phyloP scores from a whole-genome alignment of 75 land plant genomes.

The Gnetum montanum region DNA sequence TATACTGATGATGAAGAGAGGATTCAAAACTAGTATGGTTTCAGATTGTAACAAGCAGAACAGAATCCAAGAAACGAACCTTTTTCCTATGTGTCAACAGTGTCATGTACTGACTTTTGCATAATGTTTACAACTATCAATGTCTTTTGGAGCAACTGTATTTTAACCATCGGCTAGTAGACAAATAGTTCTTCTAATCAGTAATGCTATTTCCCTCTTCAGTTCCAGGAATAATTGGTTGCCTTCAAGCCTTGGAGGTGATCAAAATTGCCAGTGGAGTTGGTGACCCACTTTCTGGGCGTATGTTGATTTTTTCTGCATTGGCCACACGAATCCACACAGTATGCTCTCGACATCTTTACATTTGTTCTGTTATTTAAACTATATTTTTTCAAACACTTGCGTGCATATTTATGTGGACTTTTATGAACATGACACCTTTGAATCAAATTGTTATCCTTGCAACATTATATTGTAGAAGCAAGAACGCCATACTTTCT shows the following conservation, averaged over 20 bases:
- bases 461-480: not conserved
- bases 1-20: too few species aligned
- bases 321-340: constrained; percentile 55
- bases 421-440: not conserved
- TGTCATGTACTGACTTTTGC: too few species aligned
- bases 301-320: constrained; percentile 93
- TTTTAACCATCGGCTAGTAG: too few species aligned
- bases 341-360: constrained; percentile 27
- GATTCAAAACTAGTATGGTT: too few species aligned
- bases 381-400: not conserved
- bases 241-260: constrained; percentile 91
- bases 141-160: too few species aligned
- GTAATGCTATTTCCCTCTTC: not conserved
- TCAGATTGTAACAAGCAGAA: too few species aligned
- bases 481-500: too few species aligned
- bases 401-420: not conserved
- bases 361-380: not conserved
- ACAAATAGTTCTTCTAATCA: too few species aligned
- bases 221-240: constrained; percentile 97
- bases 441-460: not conserved
- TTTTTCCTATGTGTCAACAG: too few species aligned
- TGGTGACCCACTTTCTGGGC: constrained; percentile 81
- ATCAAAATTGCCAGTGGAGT: constrained; percentile 84
- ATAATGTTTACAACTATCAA: too few species aligned
- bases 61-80: too few species aligned